Base-by-base conservation (phyloP, 371 early-diverging fungal species). In the Synchytrium microbalum region DNA sequence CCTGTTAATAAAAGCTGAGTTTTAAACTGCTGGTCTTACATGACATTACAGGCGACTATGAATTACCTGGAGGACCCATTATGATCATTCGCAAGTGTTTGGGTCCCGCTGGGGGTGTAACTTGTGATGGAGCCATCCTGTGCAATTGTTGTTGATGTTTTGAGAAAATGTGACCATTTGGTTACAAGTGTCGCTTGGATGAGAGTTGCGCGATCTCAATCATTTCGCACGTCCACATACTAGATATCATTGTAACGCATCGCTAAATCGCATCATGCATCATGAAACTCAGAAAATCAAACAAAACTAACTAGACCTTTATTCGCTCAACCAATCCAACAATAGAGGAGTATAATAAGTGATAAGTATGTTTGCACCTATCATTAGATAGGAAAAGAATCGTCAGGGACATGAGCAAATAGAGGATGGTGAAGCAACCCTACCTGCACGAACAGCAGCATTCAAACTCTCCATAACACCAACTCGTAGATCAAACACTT, bases 61-160 rank as follows among this genome's bases (percentile, higher is more conserved):
- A 60, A 59, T 65, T 80, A 86, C 96, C 96, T 56, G 95, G 99
- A 55, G 99, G 95, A 59, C 99, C 99, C 88, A 96, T 92, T 80
- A 97, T 86, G 78, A 96, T 88, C 93, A 78, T 78, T 46, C 78
- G 66, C 23, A 78, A 67, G 60, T 70, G 70, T 69, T 74, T 72
- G 5, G 46, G 46, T 10, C 46, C 10, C 5, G 46, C 5, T 38
- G 46, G 46, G 5, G 46, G 46, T 19, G 46, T 38, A 5, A 19
- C 46, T 19, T 38, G 46, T 19, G 10, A 5, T 38, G 19, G 46
- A 10, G 46, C 46, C 46, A 38, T 38, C 10, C 46, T 38, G 5
- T 38, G 46, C 46, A 38, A 19, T 38, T 19, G 46, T 38, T 38
- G 46, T 5, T 38, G 46, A 38, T n/a, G n/a, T n/a, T n/a, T n/a